Base-by-base conservation (phyloP, 139 green algal genomes). In the Pseudopediastrum boryanum region DNA sequence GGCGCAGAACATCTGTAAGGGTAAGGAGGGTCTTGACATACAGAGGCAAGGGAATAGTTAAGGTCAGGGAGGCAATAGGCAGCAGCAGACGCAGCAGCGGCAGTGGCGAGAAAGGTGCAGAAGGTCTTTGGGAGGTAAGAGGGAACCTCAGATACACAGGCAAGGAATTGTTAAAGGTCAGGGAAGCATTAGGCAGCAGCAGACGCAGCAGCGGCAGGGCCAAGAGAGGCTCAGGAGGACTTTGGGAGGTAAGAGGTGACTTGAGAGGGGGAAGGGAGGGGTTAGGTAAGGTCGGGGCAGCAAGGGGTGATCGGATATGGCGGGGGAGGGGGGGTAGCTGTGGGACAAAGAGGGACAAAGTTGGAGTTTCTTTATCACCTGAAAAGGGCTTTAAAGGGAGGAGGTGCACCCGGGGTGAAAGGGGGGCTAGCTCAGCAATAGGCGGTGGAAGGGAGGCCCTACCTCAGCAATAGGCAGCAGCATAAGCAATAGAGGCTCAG, bases 141-240 rank as follows among this genome's bases (percentile, higher is more conserved):
- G 71, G 35, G 12, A 4, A 31, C 35, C 59, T 33, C 41, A 2
- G 71, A 81, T 35, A 43, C 21, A 5, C 21, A 76, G n/a, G 67
- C 13, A 27, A 27, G 29, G 39, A 0, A 36, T 25, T 21, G 35
- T 21, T 33, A 16, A 35, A 41, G n/a, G 19, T 35, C 19, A 41
- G n/a, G 29, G 16, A 21, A 42, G 59, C 16, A 16, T n/a, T n/a
- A 16, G 19, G 25, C 56, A n/a, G 56, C 69, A 65, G 10, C 46
- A 33, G 10, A 21, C 46, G 29, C 70, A 54, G 23, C 63, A 42
- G 16, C 70, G 66, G 61, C 73, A 44, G 31, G 83, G 86, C 63
- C 54, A n/a, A 67, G 77, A 38, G 85, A 93, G 80, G 88, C 88
- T 3, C 52, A 71, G 38, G 85, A 88, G 81, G 88, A 90, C 0